Evolutionary conservation across 257 asterid genomes (phyloP), one percentile per base, ranked within the genome.

Genomic region (Solanum piurae): DNA sequence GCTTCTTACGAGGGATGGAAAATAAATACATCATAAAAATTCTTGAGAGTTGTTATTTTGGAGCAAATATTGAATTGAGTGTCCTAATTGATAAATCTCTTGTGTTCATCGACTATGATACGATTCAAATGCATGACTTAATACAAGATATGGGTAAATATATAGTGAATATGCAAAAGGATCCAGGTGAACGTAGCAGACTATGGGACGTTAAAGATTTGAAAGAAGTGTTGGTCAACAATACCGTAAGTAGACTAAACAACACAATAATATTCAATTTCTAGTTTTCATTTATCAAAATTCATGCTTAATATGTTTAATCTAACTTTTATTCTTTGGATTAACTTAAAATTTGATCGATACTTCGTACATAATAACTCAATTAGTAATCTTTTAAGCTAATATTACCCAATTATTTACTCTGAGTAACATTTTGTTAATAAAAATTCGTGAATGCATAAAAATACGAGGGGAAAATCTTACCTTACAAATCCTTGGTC

Each of bases 1-100:
- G 64, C n/a, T 55, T 55, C 64, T 55, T 55, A 0, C 11, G n/a
- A 55, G n/a, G 64, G n/a, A 1, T 0, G 6, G 1, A 18, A 7
- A 6, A 18, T 6, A 1, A 55, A 2, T 0, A 18, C 0, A 2
- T 49, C 60, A 49, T 49, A 0, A 0, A 14, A 49, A 14, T 49
- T 49, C 60, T 49, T 14, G 23, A 49, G 60, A 49, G 9, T 5
- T 49, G 60, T 49, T 49, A 49, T 49, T 49, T 21, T 5, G 60
- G 60, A 49, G 8, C 60, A 49, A 49, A 49, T 14, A 49, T 49
- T 49, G 60, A 14, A 49, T 49, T 49, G 21, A 14, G 60, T 49
- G 60, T 49, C 23, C 21, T 49, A 5, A 14, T 49, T 14, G 23
- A 49, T 21, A 18, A 55, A 55, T 55, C 64, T 55, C 64, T 55